phyloP scores from a whole-genome alignment of 2,329 filamentous ascomycete species.

The Ophiocordyceps sinensis region DNA sequence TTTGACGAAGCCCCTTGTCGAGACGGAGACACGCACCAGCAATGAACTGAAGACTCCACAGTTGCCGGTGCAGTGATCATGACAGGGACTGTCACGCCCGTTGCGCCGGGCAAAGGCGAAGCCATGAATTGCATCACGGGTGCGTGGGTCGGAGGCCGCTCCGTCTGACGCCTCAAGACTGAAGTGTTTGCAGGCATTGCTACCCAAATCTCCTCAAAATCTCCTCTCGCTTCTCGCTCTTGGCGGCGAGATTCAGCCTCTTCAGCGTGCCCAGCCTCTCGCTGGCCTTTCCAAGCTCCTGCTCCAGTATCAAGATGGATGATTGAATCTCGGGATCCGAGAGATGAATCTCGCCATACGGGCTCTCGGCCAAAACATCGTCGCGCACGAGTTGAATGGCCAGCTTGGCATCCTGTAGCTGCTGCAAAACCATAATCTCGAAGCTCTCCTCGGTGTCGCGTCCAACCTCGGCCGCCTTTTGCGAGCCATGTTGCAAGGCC shows the following conservation, averaged over 20 bases:
- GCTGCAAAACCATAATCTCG: slow-evolving; percentile 25
- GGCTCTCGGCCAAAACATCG: slow-evolving; percentile 37
- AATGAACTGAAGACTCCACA: too few relatives aligned
- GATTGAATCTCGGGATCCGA: slow-evolving; percentile 37
- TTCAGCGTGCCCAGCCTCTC: slow-evolving; percentile 24
- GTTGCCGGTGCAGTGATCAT: too few relatives aligned
- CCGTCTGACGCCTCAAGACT: too few relatives aligned
- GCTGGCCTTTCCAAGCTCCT: slow-evolving; percentile 27
- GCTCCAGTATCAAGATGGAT: slow-evolving; percentile 29
- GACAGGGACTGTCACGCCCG: too few relatives aligned
- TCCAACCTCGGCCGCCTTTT: slow-evolving; percentile 29
- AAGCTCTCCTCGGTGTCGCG: slow-evolving; percentile 33
- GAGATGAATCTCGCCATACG: slow-evolving; percentile 31
- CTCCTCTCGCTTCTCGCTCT: slow-evolving; percentile 33
- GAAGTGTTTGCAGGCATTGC: too few relatives aligned
- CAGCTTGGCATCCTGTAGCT: slow-evolving; percentile 30
- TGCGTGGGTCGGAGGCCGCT: too few relatives aligned
- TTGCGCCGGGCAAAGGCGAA: too few relatives aligned
- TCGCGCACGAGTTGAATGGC: slow-evolving; percentile 35
- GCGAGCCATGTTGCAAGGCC: slow-evolving; percentile 22
- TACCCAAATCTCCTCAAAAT: slow-evolving; percentile 19
- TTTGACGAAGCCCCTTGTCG: too few relatives aligned
- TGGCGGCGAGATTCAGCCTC: slow-evolving; percentile 18
- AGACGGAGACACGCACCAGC: too few relatives aligned
- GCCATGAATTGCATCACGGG: too few relatives aligned